These are phyloP conservation scores for Cytospora leucostoma DNA, from an alignment of 2,329 filamentous ascomycete species.

Conservation along the genomic window DNA sequence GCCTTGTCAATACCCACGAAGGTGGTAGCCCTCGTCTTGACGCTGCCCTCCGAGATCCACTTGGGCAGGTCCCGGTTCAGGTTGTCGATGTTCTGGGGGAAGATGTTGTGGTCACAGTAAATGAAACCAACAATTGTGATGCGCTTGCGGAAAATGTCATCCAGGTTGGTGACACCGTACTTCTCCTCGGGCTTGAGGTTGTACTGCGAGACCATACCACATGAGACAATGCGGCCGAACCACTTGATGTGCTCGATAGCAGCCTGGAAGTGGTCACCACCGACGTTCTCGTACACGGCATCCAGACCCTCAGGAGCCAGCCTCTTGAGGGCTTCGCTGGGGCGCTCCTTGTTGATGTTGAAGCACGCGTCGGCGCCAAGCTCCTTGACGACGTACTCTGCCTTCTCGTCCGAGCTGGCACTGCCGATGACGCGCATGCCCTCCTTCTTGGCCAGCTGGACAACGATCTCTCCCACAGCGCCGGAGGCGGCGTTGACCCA, in stretches of 20 bases:
- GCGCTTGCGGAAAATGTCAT: constrained; percentile 60
- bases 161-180: constrained; percentile 65
- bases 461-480: constrained; percentile 74
- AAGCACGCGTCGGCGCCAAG: constrained; percentile 73
- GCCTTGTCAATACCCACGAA: constrained; percentile 69
- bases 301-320: constrained; percentile 73
- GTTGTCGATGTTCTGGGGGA: constrained; percentile 58
- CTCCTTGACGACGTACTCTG: constrained; percentile 69
- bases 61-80: constrained; percentile 67
- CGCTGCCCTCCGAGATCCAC: constrained; percentile 67
- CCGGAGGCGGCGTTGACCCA: constrained; percentile 75
- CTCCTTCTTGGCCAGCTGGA: constrained; percentile 75
- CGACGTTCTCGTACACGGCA: constrained; percentile 82
- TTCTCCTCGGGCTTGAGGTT: constrained; percentile 53
- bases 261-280: constrained; percentile 68
- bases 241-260: constrained; percentile 60
- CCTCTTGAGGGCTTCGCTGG: constrained; percentile 62
- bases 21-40: constrained; percentile 62
- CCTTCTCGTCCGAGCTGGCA: constrained; percentile 74
- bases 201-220: constrained; percentile 70
- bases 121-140: constrained; percentile 69
- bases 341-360: constrained; percentile 78
- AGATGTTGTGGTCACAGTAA: constrained; percentile 55
- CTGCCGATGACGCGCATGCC: constrained; percentile 73
- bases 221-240: constrained; percentile 64